These are phyloP conservation scores for Scopulariopsis brevicaulis DNA, from an alignment of 2,329 filamentous ascomycete genomes.

Conservation along the genomic window DNA sequence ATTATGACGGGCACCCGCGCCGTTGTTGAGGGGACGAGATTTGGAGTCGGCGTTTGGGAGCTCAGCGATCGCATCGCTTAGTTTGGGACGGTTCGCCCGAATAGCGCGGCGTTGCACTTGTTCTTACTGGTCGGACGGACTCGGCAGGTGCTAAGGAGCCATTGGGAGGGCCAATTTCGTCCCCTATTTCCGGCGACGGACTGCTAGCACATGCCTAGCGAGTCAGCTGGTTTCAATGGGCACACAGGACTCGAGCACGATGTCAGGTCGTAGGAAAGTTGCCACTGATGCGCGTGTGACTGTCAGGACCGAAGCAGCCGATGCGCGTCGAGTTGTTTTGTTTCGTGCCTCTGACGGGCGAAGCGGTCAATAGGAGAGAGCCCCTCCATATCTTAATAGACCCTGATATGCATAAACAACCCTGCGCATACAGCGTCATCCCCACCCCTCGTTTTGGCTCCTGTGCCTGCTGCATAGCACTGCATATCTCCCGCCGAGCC, in stretches of 20 bases:
- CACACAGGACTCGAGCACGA: too few relatives aligned
- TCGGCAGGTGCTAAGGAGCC: not conserved
- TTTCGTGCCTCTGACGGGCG: not conserved
- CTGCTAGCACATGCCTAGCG: not conserved
- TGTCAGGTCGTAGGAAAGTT: not conserved
- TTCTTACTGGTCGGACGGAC: not conserved
- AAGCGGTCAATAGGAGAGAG: not conserved
- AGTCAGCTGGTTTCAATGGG: not conserved
- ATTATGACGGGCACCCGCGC: not conserved
- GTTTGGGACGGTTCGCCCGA: not conserved
- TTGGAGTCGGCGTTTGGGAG: not conserved
- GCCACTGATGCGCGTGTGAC: not conserved
- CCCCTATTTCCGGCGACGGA: not conserved
- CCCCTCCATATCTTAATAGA: not conserved
- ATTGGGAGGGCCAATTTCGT: not conserved
- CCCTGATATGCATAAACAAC: not conserved
- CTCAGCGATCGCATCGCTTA: not conserved
- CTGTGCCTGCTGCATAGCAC: constrained; percentile 1
- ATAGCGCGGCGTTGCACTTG: not conserved
- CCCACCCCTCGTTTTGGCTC: constrained; percentile 1
- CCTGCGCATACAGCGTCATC: not conserved
- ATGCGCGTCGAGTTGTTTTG: not conserved
- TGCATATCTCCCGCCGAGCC: constrained; percentile 1
- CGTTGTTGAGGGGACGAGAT: not conserved
- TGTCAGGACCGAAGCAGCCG: not conserved